phyloP scores from a whole-genome alignment of 129 eudicot species.

The Escallonia herrerae region DNA sequence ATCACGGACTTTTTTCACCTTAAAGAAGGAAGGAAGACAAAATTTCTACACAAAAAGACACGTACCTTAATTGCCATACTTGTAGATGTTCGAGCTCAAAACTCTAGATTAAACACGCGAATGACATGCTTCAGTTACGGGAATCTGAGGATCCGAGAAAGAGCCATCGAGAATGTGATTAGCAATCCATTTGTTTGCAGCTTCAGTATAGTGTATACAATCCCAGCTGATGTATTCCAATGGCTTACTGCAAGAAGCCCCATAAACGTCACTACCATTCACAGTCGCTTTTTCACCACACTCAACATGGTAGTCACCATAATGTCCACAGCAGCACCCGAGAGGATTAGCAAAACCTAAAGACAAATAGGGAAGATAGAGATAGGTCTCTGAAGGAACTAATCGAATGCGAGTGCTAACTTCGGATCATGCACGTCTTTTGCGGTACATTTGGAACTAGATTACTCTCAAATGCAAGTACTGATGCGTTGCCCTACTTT shows the following conservation, averaged over 20 bases:
- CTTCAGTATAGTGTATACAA: conserved; percentile 52
- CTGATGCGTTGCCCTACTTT: background rate
- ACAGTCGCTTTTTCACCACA: conserved; percentile 18
- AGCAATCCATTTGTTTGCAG: conserved; percentile 48
- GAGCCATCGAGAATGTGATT: conserved; percentile 33
- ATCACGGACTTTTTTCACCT: too few species aligned
- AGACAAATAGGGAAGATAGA: background rate
- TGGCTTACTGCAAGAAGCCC: conserved; percentile 24
- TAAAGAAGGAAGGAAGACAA: too few species aligned
- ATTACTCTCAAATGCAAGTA: background rate
- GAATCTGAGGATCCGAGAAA: conserved; percentile 25
- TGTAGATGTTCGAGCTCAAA: background rate
- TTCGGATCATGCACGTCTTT: background rate
- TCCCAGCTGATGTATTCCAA: conserved; percentile 47
- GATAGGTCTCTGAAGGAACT: too few species aligned
- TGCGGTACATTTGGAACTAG: background rate
- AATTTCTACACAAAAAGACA: too few species aligned
- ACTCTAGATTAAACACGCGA: background rate
- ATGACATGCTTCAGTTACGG: conserved; percentile 27
- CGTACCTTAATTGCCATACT: background rate
- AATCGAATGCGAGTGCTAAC: background rate
- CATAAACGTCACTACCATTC: conserved; percentile 18
- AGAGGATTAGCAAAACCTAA: conserved; percentile 43
- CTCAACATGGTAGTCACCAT: conserved; percentile 6
- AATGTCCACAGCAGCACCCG: conserved; percentile 40